A percentile compares a stretch with the other conserved stretches of the same genome.
phyloP scores from a whole-genome alignment of 2,329 filamentous ascomycete species.

The Ascochyta koolunga region DNA sequence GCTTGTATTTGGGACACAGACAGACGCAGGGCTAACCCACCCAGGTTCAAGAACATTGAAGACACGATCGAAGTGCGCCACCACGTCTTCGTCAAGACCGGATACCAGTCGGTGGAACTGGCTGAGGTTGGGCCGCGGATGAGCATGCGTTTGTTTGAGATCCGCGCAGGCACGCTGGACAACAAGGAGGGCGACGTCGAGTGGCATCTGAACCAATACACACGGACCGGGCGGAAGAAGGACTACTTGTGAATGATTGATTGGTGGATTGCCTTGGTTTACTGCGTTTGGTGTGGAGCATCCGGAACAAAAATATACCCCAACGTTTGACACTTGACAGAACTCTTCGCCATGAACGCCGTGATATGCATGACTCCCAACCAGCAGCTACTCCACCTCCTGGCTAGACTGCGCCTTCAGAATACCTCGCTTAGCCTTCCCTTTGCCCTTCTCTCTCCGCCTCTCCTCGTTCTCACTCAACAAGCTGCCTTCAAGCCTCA shows the following conservation, averaged over 20 bases:
- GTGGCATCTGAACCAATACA: constrained; percentile 96
- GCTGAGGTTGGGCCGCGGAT: constrained; percentile 72
- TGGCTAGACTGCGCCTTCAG: constrained; percentile 1
- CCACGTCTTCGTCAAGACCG: constrained; percentile 92
- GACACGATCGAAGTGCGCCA: constrained; percentile 87
- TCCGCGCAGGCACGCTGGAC: constrained; percentile 86
- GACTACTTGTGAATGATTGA: constrained; percentile 73
- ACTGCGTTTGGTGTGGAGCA: background rate
- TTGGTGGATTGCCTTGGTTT: background rate
- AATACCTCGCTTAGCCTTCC: constrained; percentile 16
- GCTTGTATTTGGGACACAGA: background rate
- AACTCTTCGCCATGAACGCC: constrained; percentile 7
- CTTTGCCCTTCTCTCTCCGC: constrained; percentile 28
- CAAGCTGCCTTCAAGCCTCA: constrained; percentile 90
- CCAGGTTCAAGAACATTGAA: constrained; percentile 77
- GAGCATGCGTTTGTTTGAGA: constrained; percentile 97
- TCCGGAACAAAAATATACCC: constrained; percentile 5
- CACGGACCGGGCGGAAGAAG: constrained; percentile 91
- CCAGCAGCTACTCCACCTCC: background rate
- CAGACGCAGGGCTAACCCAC: constrained; percentile 1
- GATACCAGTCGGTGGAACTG: constrained; percentile 75
- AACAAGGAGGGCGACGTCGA: constrained; percentile 95
- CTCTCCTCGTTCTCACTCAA: constrained; percentile 71
- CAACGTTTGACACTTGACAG: background rate
- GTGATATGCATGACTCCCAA: background rate